Evolutionary conservation across 805 yeast genomes (phyloP).

Genomic region (Teunomyces pallodes): DNA sequence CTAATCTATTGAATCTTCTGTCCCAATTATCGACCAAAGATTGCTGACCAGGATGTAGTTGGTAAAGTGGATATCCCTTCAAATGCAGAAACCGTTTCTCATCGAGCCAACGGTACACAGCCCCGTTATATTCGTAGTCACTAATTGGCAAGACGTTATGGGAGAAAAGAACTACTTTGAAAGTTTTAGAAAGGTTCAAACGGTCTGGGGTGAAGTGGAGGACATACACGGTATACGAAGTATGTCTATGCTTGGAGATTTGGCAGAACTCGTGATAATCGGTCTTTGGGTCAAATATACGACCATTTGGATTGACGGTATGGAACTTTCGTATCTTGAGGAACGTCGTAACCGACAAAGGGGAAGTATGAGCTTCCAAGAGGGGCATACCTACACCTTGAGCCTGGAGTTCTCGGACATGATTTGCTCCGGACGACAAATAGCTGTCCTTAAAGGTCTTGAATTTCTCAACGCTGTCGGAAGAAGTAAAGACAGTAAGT

Average conservation of each 20-base stretch:
- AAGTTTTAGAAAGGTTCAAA: background rate
- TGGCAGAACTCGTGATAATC: background rate
- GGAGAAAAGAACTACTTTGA: constrained; percentile 5
- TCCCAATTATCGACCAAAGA: constrained; percentile 10
- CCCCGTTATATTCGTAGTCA: constrained; percentile 8
- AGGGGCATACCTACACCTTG: background rate
- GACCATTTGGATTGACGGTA: too few relatives aligned
- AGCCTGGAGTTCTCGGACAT: background rate
- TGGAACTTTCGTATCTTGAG: background rate
- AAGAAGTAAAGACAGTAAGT: background rate
- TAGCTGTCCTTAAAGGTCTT: background rate
- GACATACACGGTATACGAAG: background rate
- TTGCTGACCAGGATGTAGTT: background rate
- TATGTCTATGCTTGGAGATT: background rate
- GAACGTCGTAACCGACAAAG: background rate
- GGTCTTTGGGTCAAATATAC: background rate
- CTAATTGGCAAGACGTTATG: constrained; percentile 8
- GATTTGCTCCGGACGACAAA: background rate
- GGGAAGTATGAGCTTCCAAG: background rate
- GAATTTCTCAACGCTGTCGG: background rate
- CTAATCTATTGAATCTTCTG: constrained; percentile 1
- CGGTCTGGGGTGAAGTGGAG: background rate
- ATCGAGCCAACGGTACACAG: constrained; percentile 8
- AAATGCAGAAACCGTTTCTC: background rate
- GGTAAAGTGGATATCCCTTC: background rate